Conservation (phyloP, 352 stramenopile genomes). For the Pythium apleroticum region DNA sequence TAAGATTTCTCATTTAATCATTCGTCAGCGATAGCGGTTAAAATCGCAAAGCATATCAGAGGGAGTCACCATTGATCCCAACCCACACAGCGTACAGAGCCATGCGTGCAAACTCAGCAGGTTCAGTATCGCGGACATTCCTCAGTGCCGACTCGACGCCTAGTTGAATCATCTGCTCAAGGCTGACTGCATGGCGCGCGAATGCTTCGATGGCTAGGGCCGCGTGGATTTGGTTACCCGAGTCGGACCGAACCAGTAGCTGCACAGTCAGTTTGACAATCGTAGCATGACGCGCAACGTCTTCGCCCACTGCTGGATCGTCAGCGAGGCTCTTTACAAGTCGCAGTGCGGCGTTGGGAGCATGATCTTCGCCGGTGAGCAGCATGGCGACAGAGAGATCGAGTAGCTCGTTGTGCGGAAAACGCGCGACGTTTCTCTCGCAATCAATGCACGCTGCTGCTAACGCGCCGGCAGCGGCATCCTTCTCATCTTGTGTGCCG, state of each 20-base stretch:
- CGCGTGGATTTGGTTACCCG: background rate
- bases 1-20: no score
- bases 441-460: background rate
- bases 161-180: background rate
- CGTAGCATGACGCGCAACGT: background rate
- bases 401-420: background rate
- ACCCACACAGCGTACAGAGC: background rate
- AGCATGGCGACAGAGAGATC: background rate
- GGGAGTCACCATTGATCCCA: no score
- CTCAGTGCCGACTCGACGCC: background rate
- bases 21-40: no score
- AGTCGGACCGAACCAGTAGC: background rate
- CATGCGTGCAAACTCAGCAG: background rate
- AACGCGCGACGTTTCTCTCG: background rate
- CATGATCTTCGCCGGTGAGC: background rate
- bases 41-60: no score
- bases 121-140: background rate
- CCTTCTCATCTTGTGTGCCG: background rate
- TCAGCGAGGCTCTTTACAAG: background rate
- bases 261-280: background rate
- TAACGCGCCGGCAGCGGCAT: background rate
- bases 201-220: background rate
- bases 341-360: background rate
- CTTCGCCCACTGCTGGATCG: background rate
- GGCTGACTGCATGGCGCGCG: background rate